phyloP scores from a whole-genome alignment of 148 eudicot species.

The Diospyros kaki region DNA sequence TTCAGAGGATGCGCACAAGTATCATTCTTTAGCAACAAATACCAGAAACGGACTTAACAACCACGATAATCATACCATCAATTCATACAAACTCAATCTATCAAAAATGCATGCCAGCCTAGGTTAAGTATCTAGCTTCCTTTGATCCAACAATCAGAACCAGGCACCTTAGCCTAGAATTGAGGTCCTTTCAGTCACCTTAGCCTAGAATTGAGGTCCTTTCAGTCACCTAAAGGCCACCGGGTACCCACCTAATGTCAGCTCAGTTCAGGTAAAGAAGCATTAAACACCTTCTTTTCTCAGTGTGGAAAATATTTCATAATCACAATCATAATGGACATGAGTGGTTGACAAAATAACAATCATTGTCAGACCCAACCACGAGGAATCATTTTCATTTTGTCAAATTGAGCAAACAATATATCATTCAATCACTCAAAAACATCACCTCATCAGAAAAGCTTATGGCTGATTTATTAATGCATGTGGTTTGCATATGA shows the following conservation, averaged over 20 bases:
- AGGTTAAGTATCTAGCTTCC: neutral
- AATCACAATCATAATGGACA: neutral
- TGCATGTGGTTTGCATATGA: neutral
- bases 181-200: neutral
- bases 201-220: neutral
- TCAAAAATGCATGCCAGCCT: neutral
- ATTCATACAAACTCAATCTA: neutral
- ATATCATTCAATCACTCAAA: neutral
- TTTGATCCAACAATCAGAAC: neutral
- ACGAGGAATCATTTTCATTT: neutral
- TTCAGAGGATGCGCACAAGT: neutral
- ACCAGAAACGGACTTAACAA: neutral
- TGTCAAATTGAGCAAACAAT: neutral
- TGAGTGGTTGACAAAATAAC: neutral
- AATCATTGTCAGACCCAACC: neutral
- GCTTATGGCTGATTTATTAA: neutral
- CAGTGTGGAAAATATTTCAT: neutral
- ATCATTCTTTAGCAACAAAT: neutral
- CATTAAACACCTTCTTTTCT: neutral
- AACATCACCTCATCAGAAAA: neutral
- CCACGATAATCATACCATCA: neutral
- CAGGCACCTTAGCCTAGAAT: neutral
- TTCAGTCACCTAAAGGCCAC: neutral
- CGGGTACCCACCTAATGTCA: constrained; percentile 1
- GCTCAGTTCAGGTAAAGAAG: neutral